phyloP scores from a whole-genome alignment of 495 filamentous ascomycete species.

The Pseudoneurospora amorphoporcata region DNA sequence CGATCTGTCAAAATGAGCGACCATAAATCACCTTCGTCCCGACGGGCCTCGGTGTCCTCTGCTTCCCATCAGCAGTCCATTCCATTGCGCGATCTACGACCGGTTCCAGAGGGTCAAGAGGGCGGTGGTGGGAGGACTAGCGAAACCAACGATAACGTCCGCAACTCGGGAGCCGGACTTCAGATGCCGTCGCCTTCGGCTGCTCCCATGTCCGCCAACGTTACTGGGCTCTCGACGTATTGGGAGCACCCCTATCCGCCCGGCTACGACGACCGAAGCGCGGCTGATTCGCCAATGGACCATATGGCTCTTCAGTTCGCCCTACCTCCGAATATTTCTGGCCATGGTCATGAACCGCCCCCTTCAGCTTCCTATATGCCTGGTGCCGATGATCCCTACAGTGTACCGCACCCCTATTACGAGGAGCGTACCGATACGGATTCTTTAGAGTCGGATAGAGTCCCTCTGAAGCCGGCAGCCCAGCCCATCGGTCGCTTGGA shows the following conservation, averaged over 20 bases:
- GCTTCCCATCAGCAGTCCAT: constrained; percentile 53
- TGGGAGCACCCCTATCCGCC: constrained; percentile 32
- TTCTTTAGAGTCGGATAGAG: constrained; percentile 60
- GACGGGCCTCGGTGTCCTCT: constrained; percentile 21
- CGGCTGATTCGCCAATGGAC: constrained; percentile 34
- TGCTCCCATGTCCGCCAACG: constrained; percentile 30
- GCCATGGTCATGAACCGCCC: constrained; percentile 9
- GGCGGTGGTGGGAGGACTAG: constrained; percentile 11
- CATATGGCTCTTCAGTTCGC: constrained; percentile 37
- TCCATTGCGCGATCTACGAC: constrained; percentile 71
- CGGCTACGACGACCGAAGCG: constrained; percentile 19
- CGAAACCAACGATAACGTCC: constrained; percentile 21
- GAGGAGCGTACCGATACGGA: constrained; percentile 43
- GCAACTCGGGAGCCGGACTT: constrained; percentile 14
- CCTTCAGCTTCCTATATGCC: constrained; percentile 17
- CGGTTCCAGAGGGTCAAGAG: constrained; percentile 40
- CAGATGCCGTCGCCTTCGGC: constrained; percentile 13
- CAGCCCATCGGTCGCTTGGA: constrained; percentile 57
- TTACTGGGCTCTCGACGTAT: constrained; percentile 35
- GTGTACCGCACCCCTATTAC: constrained; percentile 36
- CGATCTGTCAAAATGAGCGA: constrained; percentile 14
- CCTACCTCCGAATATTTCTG: constrained; percentile 34
- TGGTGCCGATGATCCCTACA: constrained; percentile 25
- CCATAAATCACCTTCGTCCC: constrained; percentile 19
- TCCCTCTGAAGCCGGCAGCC: constrained; percentile 49